Conservation (phyloP, 2,329 filamentous ascomycete genomes). For the Fusarium denticulatum region DNA sequence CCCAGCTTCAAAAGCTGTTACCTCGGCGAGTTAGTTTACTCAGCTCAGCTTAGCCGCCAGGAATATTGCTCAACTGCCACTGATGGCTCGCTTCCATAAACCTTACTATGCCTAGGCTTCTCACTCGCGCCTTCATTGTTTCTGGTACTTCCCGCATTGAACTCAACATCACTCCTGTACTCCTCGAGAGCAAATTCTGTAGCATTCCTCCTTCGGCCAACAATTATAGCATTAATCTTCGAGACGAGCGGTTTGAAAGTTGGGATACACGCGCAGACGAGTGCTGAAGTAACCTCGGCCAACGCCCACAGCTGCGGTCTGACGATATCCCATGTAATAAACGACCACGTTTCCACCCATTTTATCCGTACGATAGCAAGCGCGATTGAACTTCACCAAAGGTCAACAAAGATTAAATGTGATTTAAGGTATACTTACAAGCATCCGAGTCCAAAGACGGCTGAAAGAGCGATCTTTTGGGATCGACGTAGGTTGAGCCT, state of each 20-base stretch:
- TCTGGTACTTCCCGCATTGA: neutral
- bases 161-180: neutral
- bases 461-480: conserved; percentile 22
- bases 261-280: conserved; percentile 31
- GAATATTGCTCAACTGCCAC: neutral
- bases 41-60: neutral
- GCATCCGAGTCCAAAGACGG: conserved; percentile 14
- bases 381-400: neutral
- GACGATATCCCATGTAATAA: conserved; percentile 23
- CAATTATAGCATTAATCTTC: neutral
- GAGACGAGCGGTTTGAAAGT: conserved; percentile 20
- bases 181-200: neutral
- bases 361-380: conserved; percentile 21
- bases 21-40: neutral
- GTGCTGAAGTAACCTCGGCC: conserved; percentile 21
- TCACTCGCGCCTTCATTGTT: neutral
- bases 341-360: neutral
- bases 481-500: conserved; percentile 5
- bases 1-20: neutral
- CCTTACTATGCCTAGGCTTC: neutral
- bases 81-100: conserved; percentile 8
- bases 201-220: neutral
- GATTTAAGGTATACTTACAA: conserved; percentile 8
- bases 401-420: rapidly evolving
- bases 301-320: conserved; percentile 20